Base-by-base conservation (phyloP, 116 monocot genomes). In the Cymodocea nodosa region DNA sequence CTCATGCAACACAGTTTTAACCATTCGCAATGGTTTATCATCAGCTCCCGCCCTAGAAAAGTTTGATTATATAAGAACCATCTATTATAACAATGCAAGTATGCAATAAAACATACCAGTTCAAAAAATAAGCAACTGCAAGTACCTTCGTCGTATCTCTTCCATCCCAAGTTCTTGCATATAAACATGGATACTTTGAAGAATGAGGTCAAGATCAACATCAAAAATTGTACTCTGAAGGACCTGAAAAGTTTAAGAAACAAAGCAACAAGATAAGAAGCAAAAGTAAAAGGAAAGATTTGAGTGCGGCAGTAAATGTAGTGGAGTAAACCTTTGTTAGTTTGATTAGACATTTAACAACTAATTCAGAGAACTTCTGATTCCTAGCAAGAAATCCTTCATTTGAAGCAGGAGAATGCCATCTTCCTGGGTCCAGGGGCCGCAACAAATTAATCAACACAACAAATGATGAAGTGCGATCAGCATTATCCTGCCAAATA, bases 81-180 rank as follows among this genome's bases (percentile, higher is more conserved):
- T 11, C 34, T 60, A 25, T 17, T 58, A 23, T 55, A 64, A 51
- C n/a, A 73, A 57, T 37, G 24, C 17, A 15, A 20, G 49, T 18
- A 15, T 22, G 10, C 44, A 44, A 44, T 7, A 44, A 8, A 44
- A 10, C 44, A 44, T 44, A 44, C 44, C 44, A 0, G 44, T 44
- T 1, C 11, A 24, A 40, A 50, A 16, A 50, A 13, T 15, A 15
- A 35, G 17, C 15, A 37, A 23, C 8, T 34, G 0, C 16, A 15
- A 48, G 23, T 23, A 98, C 98, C 98, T 88, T 75, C 82, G 85
- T 36, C 92, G 60, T 60, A 98, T 98, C 75, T 98, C 98, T 78
- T 98, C 98, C 98, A 98, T 98, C 51, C 98, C 98, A 34, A 98
- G 74, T 25, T 98, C 92, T 98, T 98, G 98, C 74, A 98, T 76